Evolutionary conservation across 768 basidiomycete species (phyloP), one percentile per base, ranked within the genome.

Genomic region (Phanerochaete carnosa): DNA sequence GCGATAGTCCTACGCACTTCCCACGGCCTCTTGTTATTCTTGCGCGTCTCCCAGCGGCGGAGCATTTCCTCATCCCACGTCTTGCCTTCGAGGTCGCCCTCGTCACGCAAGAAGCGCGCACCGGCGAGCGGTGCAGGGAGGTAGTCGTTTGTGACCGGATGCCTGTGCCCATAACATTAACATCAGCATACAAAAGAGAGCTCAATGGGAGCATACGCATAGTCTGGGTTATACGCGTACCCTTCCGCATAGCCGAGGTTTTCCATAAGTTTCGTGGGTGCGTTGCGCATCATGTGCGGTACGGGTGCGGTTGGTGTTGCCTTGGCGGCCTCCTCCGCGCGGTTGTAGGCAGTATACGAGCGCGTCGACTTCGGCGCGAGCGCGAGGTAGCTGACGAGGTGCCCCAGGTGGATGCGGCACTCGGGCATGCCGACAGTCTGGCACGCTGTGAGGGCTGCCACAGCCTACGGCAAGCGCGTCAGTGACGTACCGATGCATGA

Each of bases 301-400:
- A 94, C 89, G 3, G 85, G 79, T 51, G 82, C 67, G 12, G 82
- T 75, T 59, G 73, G 70, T 69, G 83, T 83, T 59, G 66, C 65
- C 68, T 81, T 81, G 6, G 85, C 88, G 1, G 83, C 84, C 50
- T 69, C 82, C 69, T 87, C 88, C 1, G 89, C 89, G 32, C 80
- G 76, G 25, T 82, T 83, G 73, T 93, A 94, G 0, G 86, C 93
- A 56, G 86, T 84, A 67, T 94, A 95, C 3, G 88, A 73, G 23
- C 92, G 83, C 0, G 90, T 92, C 30, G 86, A 89, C 72, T 95
- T 95, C 0, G 86, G 87, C 1, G 91, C 87, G 71, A 92, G 89
- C n/a, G 88, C 78, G 51, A 95, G 82, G 71, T 92, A 91, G 28
- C 85, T 80, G 16, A 93, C 84, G 30, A 87, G 77, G 68, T 94